These are phyloP conservation scores for Gossypium trilobum DNA, from an alignment of 441 rosid genomes.

Conservation along the genomic window DNA sequence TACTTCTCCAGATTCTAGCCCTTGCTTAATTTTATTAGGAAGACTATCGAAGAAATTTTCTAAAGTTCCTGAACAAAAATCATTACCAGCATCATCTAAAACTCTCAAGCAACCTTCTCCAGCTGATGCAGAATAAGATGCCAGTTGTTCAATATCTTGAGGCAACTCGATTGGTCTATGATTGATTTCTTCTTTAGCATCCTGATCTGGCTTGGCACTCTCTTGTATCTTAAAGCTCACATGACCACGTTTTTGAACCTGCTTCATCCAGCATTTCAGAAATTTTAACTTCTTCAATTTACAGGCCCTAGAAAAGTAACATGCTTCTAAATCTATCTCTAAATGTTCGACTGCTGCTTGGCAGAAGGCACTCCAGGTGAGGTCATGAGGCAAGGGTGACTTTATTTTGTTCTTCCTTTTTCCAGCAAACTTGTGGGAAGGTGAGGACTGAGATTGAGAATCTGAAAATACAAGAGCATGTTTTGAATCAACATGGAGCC, in stretches of 20 bases:
- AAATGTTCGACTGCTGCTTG: conserved; percentile 40
- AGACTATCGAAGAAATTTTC: conserved; percentile 51
- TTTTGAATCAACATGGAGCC: conserved; percentile 14
- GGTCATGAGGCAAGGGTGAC: conserved; percentile 32
- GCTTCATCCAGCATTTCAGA: conserved; percentile 89
- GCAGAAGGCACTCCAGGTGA: conserved; percentile 52
- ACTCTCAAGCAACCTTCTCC: conserved; percentile 55
- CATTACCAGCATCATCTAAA: conserved; percentile 44
- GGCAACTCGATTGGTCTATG: conserved; percentile 27
- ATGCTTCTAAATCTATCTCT: conserved; percentile 48
- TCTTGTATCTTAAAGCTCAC: conserved; percentile 24
- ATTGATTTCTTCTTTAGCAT: conserved; percentile 29
- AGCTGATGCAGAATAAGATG: conserved; percentile 41
- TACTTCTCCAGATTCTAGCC: conserved; percentile 64
- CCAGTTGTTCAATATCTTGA: conserved; percentile 32
- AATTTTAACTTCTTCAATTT: conserved; percentile 66
- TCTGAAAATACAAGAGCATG: conserved; percentile 6
- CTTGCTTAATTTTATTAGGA: conserved; percentile 58
- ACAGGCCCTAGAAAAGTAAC: conserved; percentile 41
- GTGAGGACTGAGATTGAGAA: conserved; percentile 21
- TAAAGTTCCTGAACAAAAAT: conserved; percentile 33
- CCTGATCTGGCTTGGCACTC: conserved; percentile 23
- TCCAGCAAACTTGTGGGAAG: conserved; percentile 11
- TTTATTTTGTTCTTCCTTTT: conserved; percentile 36
- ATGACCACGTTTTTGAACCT: conserved; percentile 39